Evolutionary conservation across 2,329 filamentous ascomycete genomes (phyloP), one percentile per base, ranked within the genome.

Genomic region (Dryadomyces quercivorus): DNA sequence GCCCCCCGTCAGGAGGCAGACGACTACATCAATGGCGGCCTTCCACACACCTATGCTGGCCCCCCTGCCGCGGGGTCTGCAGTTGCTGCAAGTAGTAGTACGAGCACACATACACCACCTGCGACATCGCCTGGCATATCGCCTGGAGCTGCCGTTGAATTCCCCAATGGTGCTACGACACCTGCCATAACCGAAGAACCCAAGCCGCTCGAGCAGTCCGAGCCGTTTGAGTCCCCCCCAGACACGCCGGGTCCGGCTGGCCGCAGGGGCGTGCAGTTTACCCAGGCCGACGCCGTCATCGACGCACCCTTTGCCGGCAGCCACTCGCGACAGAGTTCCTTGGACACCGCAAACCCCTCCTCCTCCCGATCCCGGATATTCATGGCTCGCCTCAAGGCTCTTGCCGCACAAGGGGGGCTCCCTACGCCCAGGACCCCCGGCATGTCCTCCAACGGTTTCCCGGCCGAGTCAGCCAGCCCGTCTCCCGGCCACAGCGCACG

Each of bases 201-300:
- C 20, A 40, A 51, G 4, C 5, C 18, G 13, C 13, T 13, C 9
- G 57, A 55, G 21, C 26, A 31, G 26, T 13, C 5, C 38, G 38
- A 13, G 21, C 26, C 4, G 26, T 13, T 15, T 9, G 38, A 13
- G 12, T 55, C 58, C 5, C 53, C 57, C 2, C 55, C 59, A 12
- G 16, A 21, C 9, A 59, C 57, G 16, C 57, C 59, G 2, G 53
- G 54, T 6, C 52, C 3, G 1, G 2, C 13, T 6, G 73, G 75
- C 20, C 73, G 81, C 51, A 78, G 80, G 55, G 92, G 85, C 64
- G 87, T 94, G 3, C 88, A 93, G 61, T 93, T 94, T 64, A 81
- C 78, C 2, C 76, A 80, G 34, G 71, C 76, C 15, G 75, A 81
- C 51, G 67, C 70, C 31, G 72, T 65, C 59, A 64, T 68, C 59